Evolutionary conservation across 2,329 filamentous ascomycete genomes (phyloP), one percentile per base, ranked within the genome.

Genomic region (Venturia effusa): DNA sequence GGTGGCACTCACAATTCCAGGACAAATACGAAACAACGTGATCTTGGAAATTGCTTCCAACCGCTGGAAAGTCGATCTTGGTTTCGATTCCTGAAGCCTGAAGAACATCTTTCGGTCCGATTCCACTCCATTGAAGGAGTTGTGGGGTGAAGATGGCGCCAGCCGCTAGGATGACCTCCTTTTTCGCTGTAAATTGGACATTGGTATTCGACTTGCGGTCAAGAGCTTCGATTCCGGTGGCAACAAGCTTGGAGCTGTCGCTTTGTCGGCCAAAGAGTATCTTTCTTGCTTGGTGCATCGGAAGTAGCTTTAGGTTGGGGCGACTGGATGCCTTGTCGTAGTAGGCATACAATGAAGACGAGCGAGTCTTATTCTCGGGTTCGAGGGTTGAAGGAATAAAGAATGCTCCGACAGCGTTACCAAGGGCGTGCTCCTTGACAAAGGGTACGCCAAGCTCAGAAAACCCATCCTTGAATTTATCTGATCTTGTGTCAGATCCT

Each of bases 1-100:
- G 10, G 45, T 27, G 10, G 45, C 27, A 51, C 45, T 51, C 17
- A 51, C 45, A 22, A 4, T 22, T 51, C 45, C 45, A 51, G 15
- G 45, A 51, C 10, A 51, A 8, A 27, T 30, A 51, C 8, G 45
- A 30, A 17, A 27, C 45, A 30, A 15, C 7, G 40, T 59, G 48
- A 24, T 65, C 64, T 37, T 64, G 45, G 30, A 65, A 39, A 37
- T 65, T 64, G 34, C 64, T 41, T 19, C 64, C 64, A 55, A 65
- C 61, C 7, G 34, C 61, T 15, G 61, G 17, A 32, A 30, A 24
- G 19, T 64, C 55, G 2, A 59, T 60, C 32, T 41, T 39, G 24
- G 61, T 51, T 22, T 62, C 8, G 24, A 65, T 64, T 54, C 61
- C 45, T 10, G 30, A 15, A 22, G 61, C 30, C 30, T 51, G 13